Conservation (phyloP, 2,329 filamentous ascomycete genomes). For the Fusarium anthophilum region DNA sequence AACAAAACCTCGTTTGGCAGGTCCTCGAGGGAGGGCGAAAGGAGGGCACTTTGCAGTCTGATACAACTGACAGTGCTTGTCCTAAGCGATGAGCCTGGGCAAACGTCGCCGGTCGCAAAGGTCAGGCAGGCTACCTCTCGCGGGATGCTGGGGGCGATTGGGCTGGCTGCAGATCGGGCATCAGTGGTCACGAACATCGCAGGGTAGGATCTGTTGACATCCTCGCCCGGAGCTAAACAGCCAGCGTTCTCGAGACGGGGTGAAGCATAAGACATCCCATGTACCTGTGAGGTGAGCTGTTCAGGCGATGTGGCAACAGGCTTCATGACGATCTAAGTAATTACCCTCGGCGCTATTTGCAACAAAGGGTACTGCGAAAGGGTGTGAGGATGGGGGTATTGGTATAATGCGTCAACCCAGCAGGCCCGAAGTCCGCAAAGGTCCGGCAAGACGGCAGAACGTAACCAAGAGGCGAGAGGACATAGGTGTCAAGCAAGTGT, state of each 20-base stretch:
- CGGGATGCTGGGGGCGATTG: conserved; percentile 12
- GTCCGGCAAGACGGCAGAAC: conserved; percentile 15
- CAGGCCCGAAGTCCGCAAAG: conserved; percentile 2
- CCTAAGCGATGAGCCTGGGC: neutral
- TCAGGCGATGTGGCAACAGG: conserved; percentile 43
- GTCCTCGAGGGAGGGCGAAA: conserved; percentile 47
- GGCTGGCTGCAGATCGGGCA: conserved; percentile 43
- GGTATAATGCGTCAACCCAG: conserved; percentile 13
- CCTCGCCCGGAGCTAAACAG: conserved; percentile 15
- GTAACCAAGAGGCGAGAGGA: conserved; percentile 14
- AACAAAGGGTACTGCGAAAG: conserved; percentile 21
- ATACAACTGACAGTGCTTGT: neutral
- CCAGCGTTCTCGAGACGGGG: conserved; percentile 19
- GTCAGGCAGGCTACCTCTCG: conserved; percentile 13
- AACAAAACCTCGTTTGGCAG: conserved; percentile 67
- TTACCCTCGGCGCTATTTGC: conserved; percentile 29
- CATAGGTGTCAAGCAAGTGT: conserved; percentile 24
- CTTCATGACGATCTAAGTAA: conserved; percentile 34
- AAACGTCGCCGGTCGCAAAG: conserved; percentile 1
- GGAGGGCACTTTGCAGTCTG: neutral
- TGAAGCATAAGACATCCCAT: conserved; percentile 44
- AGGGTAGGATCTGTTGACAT: conserved; percentile 31
- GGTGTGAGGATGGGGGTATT: conserved; percentile 29
- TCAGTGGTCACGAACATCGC: conserved; percentile 39
- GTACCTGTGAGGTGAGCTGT: conserved; percentile 49